Percentiles rank a stretch among this genome's conserved stretches.
Conservation (phyloP, 306 rosid species). For the Adenanthera pavonina region DNA sequence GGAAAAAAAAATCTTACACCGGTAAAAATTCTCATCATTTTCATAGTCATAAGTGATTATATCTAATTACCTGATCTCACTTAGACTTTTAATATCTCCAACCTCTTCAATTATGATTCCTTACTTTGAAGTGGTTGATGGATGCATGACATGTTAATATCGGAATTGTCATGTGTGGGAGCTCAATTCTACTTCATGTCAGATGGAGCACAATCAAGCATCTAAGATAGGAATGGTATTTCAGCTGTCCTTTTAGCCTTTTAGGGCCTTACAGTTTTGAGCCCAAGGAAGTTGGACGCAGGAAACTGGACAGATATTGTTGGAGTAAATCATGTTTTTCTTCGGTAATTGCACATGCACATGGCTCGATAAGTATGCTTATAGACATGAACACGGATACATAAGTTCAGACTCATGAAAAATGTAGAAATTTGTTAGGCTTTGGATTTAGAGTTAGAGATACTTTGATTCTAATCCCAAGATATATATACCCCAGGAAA, state of each 20-base stretch:
- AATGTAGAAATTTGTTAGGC: not conserved
- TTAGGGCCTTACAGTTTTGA: not conserved
- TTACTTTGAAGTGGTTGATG: not conserved
- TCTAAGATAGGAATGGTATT: not conserved
- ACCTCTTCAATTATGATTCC: no score
- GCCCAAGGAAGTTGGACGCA: not conserved
- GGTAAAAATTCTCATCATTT: not conserved
- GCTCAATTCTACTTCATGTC: not conserved
- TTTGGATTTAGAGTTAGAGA: constrained; percentile 1
- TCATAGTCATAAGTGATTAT: not conserved
- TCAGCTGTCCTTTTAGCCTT: not conserved
- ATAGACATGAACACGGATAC: not conserved
- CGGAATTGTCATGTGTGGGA: not conserved
- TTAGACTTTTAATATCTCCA: no score
- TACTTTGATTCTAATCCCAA: not conserved
- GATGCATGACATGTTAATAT: not conserved
- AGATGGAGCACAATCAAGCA: not conserved
- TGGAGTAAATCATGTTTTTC: not conserved
- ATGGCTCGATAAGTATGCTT: not conserved
- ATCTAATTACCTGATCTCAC: no score
- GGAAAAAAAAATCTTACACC: no score
- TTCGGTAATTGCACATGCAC: not conserved
- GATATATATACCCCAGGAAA: not conserved
- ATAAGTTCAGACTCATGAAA: not conserved
- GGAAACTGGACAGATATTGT: not conserved